Percentiles rank a stretch among this genome's conserved stretches.
Evolutionary conservation across 306 rosid genomes (phyloP).

Genomic region (barrel medic (Medicago truncatula)): MtrunA17r5.0-ANR NC_053042.1:1054001-1054500

Average conservation of each 20-base stretch:
- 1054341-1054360: background rate
- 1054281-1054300: conserved; percentile 68
- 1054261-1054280: conserved; percentile 76
- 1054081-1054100: conserved; percentile 67
- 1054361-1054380: background rate
- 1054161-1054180: conserved; percentile 49
- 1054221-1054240: conserved; percentile 43
- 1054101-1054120: conserved; percentile 6
- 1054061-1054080: conserved; percentile 58
- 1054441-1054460: no score
- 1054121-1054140: conserved; percentile 77
- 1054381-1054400: background rate
- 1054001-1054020: conserved; percentile 61
- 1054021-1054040: conserved; percentile 57
- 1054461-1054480: no score
- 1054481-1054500: no score
- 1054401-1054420: background rate
- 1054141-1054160: conserved; percentile 71
- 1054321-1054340: background rate
- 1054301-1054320: conserved; percentile 71
- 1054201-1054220: conserved; percentile 70
- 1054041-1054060: conserved; percentile 70
- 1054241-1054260: conserved; percentile 53
- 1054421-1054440: no score
- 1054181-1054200: conserved; percentile 81